Conservation (phyloP, 2,329 filamentous ascomycete genomes). For the Xylariomycetidae sp. region DNA sequence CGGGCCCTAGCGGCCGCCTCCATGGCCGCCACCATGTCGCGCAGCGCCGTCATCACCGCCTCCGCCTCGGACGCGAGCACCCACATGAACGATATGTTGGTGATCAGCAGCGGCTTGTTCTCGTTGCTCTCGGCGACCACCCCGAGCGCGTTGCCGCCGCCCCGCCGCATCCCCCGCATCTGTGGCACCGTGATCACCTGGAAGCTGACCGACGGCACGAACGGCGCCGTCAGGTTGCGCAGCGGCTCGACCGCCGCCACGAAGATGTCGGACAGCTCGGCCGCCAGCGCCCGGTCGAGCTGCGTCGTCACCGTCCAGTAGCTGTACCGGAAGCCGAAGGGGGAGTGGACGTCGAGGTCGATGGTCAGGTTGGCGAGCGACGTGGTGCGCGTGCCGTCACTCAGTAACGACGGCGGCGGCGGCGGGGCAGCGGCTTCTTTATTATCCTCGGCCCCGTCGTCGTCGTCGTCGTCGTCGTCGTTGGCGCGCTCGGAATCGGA, state of each 20-base stretch:
- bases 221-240: no score
- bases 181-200: conserved; percentile 9
- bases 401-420: neutral
- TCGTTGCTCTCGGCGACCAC: conserved; percentile 15
- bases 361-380: conserved; percentile 9
- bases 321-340: conserved; percentile 8
- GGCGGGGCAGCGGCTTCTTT: no score
- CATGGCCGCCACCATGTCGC: conserved; percentile 21
- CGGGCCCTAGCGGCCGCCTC: conserved; percentile 24
- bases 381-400: conserved; percentile 4
- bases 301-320: conserved; percentile 9
- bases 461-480: no score
- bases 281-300: conserved; percentile 5
- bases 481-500: neutral
- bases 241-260: conserved; percentile 7
- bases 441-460: no score
- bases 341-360: conserved; percentile 4
- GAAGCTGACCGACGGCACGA: conserved; percentile 5
- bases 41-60: conserved; percentile 21
- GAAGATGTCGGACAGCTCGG: conserved; percentile 6
- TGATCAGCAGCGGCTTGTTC: conserved; percentile 7
- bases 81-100: conserved; percentile 24
- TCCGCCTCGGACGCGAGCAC: conserved; percentile 27
- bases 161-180: conserved; percentile 10
- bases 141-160: conserved; percentile 28